Evolutionary conservation across 2,329 filamentous ascomycete genomes (phyloP).

Genomic region (Claviceps pusilla): DNA sequence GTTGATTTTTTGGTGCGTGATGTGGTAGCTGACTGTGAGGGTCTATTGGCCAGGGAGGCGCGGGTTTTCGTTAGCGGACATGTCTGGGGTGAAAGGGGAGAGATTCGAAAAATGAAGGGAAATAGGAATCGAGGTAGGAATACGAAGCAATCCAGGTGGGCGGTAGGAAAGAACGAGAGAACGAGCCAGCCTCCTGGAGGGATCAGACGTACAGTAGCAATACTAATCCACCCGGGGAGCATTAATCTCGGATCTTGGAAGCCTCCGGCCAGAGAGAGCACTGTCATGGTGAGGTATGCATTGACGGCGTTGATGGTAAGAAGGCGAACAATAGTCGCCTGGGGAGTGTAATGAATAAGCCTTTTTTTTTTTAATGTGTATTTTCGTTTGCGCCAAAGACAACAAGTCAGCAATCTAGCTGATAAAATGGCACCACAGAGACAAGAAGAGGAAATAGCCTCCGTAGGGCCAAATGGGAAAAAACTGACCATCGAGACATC

Average conservation of each 20-base stretch:
- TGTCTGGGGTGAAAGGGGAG: neutral
- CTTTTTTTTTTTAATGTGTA: conserved; percentile 13
- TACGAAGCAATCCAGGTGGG: too few relatives aligned
- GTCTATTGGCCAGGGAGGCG: conserved; percentile 29
- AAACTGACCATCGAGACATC: conserved; percentile 60
- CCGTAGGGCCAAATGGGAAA: neutral
- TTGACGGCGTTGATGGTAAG: conserved; percentile 61
- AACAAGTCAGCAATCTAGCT: neutral
- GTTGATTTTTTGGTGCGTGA: conserved; percentile 63
- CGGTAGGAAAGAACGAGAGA: too few relatives aligned
- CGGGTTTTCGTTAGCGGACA: neutral
- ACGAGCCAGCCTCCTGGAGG: too few relatives aligned
- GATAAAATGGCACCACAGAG: too few relatives aligned
- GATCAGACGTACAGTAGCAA: conserved; percentile 45
- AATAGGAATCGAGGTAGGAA: too few relatives aligned
- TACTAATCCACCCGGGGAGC: conserved; percentile 63
- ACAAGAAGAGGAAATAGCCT: too few relatives aligned
- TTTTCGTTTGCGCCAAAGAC: neutral
- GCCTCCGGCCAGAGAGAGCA: conserved; percentile 54
- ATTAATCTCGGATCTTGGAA: conserved; percentile 56
- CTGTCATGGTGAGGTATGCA: conserved; percentile 58
- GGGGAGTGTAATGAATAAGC: conserved; percentile 72
- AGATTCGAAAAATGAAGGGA: too few relatives aligned
- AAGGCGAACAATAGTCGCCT: conserved; percentile 66
- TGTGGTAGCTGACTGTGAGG: conserved; percentile 59